A percentile compares a stretch with the other conserved stretches of the same genome.
These are phyloP conservation scores for Prunus davidiana DNA, from an alignment of 306 rosid species.

Conservation along the genomic window DNA sequence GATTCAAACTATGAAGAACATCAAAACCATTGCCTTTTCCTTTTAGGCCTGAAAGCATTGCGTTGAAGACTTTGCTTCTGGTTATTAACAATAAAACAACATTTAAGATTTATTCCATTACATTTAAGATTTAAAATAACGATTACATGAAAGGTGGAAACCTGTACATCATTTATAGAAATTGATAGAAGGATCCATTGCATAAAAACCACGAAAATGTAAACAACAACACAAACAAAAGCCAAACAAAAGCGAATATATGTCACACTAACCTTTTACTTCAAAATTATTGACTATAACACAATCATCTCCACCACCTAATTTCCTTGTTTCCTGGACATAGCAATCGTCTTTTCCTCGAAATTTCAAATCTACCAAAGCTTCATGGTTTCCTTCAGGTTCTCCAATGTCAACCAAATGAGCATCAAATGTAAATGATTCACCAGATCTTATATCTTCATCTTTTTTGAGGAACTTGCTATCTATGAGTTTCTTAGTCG, in stretches of 20 bases:
- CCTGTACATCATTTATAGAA: neutral
- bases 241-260: neutral
- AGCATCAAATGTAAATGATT: constrained; percentile 47
- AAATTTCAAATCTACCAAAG: constrained; percentile 28
- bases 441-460: constrained; percentile 54
- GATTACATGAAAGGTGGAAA: constrained; percentile 1
- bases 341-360: constrained; percentile 16
- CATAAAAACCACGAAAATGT: neutral
- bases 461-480: constrained; percentile 59
- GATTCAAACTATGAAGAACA: neutral
- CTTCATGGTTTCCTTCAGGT: constrained; percentile 41
- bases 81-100: neutral
- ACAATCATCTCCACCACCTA: constrained; percentile 27
- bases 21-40: neutral
- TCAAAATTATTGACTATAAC: constrained; percentile 25
- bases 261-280: constrained; percentile 43
- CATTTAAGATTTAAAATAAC: neutral
- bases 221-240: neutral
- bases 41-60: neutral
- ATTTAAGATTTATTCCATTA: neutral
- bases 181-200: neutral
- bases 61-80: neutral
- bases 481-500: constrained; percentile 46
- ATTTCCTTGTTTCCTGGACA: constrained; percentile 30
- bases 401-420: constrained; percentile 72